phyloP scores from a whole-genome alignment of 2,329 filamentous ascomycete genomes.

The Alternaria gaisen region DNA sequence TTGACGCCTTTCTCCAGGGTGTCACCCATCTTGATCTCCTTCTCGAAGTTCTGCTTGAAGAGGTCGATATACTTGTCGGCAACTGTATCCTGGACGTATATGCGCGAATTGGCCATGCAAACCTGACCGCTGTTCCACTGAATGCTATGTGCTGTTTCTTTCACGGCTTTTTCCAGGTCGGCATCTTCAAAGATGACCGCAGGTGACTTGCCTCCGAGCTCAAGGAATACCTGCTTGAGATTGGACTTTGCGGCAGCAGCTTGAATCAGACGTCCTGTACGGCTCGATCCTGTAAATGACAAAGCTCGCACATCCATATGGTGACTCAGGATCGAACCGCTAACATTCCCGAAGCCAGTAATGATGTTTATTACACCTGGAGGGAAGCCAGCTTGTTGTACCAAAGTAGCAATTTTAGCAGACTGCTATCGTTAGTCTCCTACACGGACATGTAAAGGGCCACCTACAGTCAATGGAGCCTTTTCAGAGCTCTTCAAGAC shows the following conservation, averaged over 20 bases:
- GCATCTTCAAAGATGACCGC: constrained; percentile 83
- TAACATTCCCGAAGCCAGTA: constrained; percentile 79
- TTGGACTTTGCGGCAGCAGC: constrained; percentile 75
- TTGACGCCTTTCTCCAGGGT: constrained; percentile 78
- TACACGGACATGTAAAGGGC: constrained; percentile 39
- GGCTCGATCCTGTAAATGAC: constrained; percentile 84
- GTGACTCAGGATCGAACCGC: constrained; percentile 79
- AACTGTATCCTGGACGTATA: constrained; percentile 65
- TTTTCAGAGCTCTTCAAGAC: constrained; percentile 48
- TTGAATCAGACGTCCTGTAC: constrained; percentile 86
- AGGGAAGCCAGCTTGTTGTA: constrained; percentile 80
- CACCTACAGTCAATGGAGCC: constrained; percentile 77
- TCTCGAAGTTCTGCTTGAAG: constrained; percentile 48
- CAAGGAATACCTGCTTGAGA: constrained; percentile 86
- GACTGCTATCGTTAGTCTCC: constrained; percentile 69
- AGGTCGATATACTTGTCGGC: constrained; percentile 57
- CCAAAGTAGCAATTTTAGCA: constrained; percentile 82
- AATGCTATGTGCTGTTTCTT: constrained; percentile 58
- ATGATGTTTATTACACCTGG: constrained; percentile 83
- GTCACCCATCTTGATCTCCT: constrained; percentile 56
- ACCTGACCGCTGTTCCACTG: constrained; percentile 66
- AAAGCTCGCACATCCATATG: constrained; percentile 84
- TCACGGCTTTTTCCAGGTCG: constrained; percentile 77
- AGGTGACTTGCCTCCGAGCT: constrained; percentile 88
- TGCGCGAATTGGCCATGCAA: constrained; percentile 67